Evolutionary conservation across 2,329 filamentous ascomycete species (phyloP).

Genomic region (Lasiodiplodia theobromae): DNA sequence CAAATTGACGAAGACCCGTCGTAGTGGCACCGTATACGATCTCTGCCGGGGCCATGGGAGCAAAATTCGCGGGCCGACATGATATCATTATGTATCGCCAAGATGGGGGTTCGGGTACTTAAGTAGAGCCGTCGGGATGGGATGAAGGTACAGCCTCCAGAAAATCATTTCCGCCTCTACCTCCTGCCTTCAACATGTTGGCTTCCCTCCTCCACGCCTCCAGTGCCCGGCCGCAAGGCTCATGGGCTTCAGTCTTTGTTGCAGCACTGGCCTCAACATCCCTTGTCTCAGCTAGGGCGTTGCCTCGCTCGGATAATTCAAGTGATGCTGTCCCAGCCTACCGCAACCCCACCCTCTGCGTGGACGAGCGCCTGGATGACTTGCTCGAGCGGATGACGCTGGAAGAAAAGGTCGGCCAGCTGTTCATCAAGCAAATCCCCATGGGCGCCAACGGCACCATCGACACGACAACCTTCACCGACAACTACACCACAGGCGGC

Average conservation of each 20-base stretch:
- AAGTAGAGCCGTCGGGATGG: neutral
- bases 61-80: neutral
- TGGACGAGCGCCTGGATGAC: conserved; percentile 58
- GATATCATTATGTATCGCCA: neutral
- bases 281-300: neutral
- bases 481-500: conserved; percentile 31
- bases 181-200: neutral
- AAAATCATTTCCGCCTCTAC: neutral
- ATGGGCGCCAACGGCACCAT: conserved; percentile 45
- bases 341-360: conserved; percentile 47
- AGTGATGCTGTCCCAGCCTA: conserved; percentile 39
- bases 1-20: neutral
- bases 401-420: conserved; percentile 58
- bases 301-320: neutral
- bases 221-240: neutral
- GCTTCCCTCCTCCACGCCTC: neutral
- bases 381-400: conserved; percentile 56
- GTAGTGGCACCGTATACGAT: neutral
- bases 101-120: neutral
- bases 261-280: conserved; percentile 9
- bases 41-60: neutral
- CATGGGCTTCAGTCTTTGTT: neutral
- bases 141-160: neutral
- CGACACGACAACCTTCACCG: conserved; percentile 37
- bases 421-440: conserved; percentile 53